These are phyloP conservation scores for Talaromyces liani DNA, from an alignment of 495 filamentous ascomycete genomes.

Conservation along the genomic window DNA sequence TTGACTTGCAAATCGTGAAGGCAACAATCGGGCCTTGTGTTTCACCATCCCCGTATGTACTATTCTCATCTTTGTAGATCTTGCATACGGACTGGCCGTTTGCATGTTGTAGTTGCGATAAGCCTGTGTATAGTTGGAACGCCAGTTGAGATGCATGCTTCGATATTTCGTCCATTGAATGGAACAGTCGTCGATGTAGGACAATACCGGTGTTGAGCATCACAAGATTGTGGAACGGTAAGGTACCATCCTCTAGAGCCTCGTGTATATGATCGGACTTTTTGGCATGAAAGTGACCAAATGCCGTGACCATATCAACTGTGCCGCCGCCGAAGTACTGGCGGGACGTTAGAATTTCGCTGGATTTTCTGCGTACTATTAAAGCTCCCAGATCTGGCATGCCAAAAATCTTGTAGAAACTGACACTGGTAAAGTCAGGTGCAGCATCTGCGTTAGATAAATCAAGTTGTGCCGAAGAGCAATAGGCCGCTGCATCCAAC, in stretches of 20 bases:
- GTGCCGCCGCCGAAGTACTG: conserved; percentile 76
- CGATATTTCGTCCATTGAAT: conserved; percentile 54
- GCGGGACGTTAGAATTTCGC: conserved; percentile 52
- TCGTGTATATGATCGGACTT: conserved; percentile 56
- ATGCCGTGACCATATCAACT: conserved; percentile 58
- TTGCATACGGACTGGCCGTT: conserved; percentile 51
- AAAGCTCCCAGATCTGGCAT: conserved; percentile 71
- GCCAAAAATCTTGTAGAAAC: conserved; percentile 79
- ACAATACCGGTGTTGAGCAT: conserved; percentile 63
- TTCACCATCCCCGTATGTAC: conserved; percentile 45
- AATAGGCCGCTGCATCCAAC: conserved; percentile 66
- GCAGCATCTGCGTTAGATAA: conserved; percentile 51
- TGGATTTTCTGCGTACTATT: conserved; percentile 56
- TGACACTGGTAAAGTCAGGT: conserved; percentile 65
- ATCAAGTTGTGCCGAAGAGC: conserved; percentile 57
- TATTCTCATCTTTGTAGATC: conserved; percentile 50
- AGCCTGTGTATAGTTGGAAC: conserved; percentile 38
- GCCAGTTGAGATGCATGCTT: conserved; percentile 54
- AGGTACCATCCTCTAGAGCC: conserved; percentile 67
- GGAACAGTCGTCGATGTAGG: conserved; percentile 55
- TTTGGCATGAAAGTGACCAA: conserved; percentile 55
- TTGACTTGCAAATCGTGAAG: conserved; percentile 53
- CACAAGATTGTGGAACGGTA: conserved; percentile 71
- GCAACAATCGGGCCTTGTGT: conserved; percentile 66
- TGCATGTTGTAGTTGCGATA: conserved; percentile 47